Conservation (phyloP, 2,329 filamentous ascomycete species). For the Aspergillus eucalypticola region DNA sequence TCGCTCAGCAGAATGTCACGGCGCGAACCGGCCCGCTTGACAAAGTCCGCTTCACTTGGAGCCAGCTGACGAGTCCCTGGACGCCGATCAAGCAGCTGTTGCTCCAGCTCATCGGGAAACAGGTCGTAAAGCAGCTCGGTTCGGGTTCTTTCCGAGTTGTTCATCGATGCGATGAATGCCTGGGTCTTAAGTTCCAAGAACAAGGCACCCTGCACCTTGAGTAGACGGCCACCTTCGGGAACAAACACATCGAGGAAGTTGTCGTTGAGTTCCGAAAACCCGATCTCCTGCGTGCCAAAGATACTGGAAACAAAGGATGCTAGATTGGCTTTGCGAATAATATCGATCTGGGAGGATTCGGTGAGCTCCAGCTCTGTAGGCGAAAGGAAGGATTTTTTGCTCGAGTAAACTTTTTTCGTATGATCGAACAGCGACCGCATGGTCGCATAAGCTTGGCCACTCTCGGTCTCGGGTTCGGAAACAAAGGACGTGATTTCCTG, state of each 20-base stretch:
- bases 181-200: slow-evolving; percentile 68
- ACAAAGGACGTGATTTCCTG: slow-evolving; percentile 60
- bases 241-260: slow-evolving; percentile 66
- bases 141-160: slow-evolving; percentile 56
- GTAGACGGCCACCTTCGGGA: slow-evolving; percentile 57
- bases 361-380: slow-evolving; percentile 54
- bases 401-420: slow-evolving; percentile 62
- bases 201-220: slow-evolving; percentile 61
- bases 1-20: slow-evolving; percentile 59
- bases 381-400: slow-evolving; percentile 58
- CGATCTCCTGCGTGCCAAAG: slow-evolving; percentile 64
- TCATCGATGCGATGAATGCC: slow-evolving; percentile 63
- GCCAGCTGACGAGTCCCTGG: slow-evolving; percentile 56
- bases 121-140: slow-evolving; percentile 60
- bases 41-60: slow-evolving; percentile 61
- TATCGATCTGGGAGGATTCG: slow-evolving; percentile 56
- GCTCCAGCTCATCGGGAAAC: slow-evolving; percentile 60
- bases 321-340: slow-evolving; percentile 64
- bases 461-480: slow-evolving; percentile 55
- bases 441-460: slow-evolving; percentile 62
- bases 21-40: slow-evolving; percentile 55
- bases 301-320: slow-evolving; percentile 66
- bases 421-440: slow-evolving; percentile 65
- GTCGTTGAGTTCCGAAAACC: slow-evolving; percentile 64
- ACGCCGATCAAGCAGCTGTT: slow-evolving; percentile 56